These are phyloP conservation scores for Auriscalpium microsporum DNA, from an alignment of 768 basidiomycete genomes.

Conservation along the genomic window DNA sequence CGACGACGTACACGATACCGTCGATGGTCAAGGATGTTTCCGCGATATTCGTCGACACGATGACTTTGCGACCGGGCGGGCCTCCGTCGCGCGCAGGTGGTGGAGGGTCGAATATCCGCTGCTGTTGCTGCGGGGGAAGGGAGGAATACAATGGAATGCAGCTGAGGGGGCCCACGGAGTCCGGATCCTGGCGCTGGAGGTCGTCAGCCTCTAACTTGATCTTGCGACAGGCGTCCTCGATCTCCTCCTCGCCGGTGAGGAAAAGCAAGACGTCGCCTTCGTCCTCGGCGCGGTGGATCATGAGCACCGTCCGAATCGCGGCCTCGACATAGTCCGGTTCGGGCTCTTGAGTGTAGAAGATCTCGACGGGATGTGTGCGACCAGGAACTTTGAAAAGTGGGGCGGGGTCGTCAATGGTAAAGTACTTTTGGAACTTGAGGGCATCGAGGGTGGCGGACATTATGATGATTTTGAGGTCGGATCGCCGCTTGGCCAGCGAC, in stretches of 20 bases:
- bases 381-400: conserved; percentile 90
- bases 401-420: conserved; percentile 45
- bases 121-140: conserved; percentile 89
- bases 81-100: conserved; percentile 60
- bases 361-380: conserved; percentile 91
- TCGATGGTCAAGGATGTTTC: conserved; percentile 98
- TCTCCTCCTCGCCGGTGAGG: conserved; percentile 97
- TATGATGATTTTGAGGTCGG: conserved; percentile 93
- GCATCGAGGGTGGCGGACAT: conserved; percentile 99
- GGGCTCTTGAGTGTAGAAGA: conserved; percentile 88
- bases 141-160: conserved; percentile 95
- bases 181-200: conserved; percentile 58
- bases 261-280: conserved; percentile 90
- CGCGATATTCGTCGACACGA: conserved; percentile 94
- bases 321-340: conserved; percentile 97
- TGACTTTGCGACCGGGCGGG: conserved; percentile 86
- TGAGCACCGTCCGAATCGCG: conserved; percentile 89
- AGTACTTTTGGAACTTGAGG: conserved; percentile 94
- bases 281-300: conserved; percentile 95
- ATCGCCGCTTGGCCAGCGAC: conserved; percentile 64
- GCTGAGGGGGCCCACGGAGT: conserved; percentile 73
- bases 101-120: conserved; percentile 90
- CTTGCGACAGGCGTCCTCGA: conserved; percentile 91
- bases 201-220: conserved; percentile 89
- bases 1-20: conserved; percentile 98